These are phyloP conservation scores for Fusarium neocosmosporiellum DNA, from an alignment of 2,329 filamentous ascomycete species.

Conservation along the genomic window DNA sequence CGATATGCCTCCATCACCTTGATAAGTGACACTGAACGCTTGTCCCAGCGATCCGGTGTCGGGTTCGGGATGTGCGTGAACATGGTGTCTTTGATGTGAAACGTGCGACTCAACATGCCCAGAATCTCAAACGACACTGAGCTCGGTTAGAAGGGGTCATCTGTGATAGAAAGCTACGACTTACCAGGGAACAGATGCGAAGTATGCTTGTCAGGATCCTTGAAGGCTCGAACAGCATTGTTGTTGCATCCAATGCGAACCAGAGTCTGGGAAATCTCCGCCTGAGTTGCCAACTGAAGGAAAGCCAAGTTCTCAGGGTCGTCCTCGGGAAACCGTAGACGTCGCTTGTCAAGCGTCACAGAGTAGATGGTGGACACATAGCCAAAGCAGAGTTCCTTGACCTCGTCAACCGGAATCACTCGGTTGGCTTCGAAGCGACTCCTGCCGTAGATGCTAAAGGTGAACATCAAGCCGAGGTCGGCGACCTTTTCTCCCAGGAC, in stretches of 20 bases:
- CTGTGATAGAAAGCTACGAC: slow-evolving; percentile 4
- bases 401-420: slow-evolving; percentile 63
- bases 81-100: slow-evolving; percentile 61
- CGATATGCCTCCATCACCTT: slow-evolving; percentile 56
- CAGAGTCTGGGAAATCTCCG: slow-evolving; percentile 64
- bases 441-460: slow-evolving; percentile 62
- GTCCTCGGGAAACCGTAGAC: slow-evolving; percentile 53
- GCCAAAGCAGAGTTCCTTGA: slow-evolving; percentile 68
- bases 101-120: slow-evolving; percentile 65
- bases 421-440: slow-evolving; percentile 61
- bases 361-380: slow-evolving; percentile 66
- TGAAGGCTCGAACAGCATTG: slow-evolving; percentile 60
- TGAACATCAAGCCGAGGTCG: slow-evolving; percentile 66
- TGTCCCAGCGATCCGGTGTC: slow-evolving; percentile 65
- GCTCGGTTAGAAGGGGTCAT: slow-evolving; percentile 16
- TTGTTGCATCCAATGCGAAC: slow-evolving; percentile 65
- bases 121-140: slow-evolving; percentile 68
- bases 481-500: slow-evolving; percentile 58
- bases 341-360: slow-evolving; percentile 51
- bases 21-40: slow-evolving; percentile 57
- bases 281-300: slow-evolving; percentile 60
- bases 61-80: slow-evolving; percentile 69
- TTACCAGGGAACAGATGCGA: slow-evolving; percentile 63
- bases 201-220: slow-evolving; percentile 51
- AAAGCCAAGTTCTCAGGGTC: slow-evolving; percentile 55